Evolutionary conservation across 176 grass and related monocot genomes (phyloP), one percentile per base, ranked within the genome.

Genomic region (Cocos nucifera): DNA sequence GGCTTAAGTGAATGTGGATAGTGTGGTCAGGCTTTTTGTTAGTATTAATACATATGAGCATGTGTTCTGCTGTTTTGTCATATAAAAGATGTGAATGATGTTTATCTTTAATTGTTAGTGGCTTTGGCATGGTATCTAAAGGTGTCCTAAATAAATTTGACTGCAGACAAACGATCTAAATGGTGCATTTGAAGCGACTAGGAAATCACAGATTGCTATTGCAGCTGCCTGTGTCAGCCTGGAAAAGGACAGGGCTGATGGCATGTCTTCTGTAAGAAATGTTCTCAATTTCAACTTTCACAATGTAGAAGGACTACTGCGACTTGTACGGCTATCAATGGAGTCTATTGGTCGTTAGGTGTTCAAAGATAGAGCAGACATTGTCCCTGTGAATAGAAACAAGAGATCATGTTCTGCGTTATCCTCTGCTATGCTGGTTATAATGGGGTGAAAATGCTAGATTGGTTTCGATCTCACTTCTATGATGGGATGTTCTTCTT

Each of bases 271-370:
- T 57, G 74, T 95, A 58, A 76, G 75, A 86, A 53, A 64, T 58
- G 86, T 85, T 57, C 81, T 95, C 74, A 77, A 89, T 81, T 83
- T 81, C 56, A 83, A 78, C 78, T 95, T 89, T 19, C 78, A 84
- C 70, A 86, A 86, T 68, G 77, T 95, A 53, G 66, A 73, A 78
- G 82, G 73, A 63, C 67, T 95, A 63, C 25, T 89, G 61, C 81
- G 70, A 66, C 83, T 86, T 66, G 71, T 89, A 65, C 67, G 82
- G 20, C 67, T 95, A 66, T 89, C 90, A 7, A 78, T 83, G 77
- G 83, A 89, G 69, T 81, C 77, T 53, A 80, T 89, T 25, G 69
- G 59, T 61, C 58, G 19, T 17, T 84, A 77, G 76, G 9, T 65
- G 29, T 44, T 59, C 65, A 22, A 10, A 14, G 5, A 56, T 50